Base-by-base conservation (phyloP, 352 stramenopile species). In the Aphanomyces cochlioides region DNA sequence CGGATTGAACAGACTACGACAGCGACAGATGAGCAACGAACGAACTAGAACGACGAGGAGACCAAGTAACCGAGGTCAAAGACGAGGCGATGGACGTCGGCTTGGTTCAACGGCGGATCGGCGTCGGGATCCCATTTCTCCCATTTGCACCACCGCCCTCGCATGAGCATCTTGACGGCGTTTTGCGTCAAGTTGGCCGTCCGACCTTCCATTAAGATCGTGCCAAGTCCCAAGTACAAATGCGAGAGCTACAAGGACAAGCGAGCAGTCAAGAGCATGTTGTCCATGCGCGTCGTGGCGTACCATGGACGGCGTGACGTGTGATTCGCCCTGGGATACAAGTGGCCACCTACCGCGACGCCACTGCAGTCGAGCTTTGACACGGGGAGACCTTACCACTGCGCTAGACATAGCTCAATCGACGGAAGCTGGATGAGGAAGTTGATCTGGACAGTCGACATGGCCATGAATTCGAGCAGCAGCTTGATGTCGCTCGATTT, bases 371-470 rank as follows among this genome's bases (percentile, higher is more conserved):
- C 15, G 15, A 15, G 15, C 13, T 13, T 28, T 66, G 36, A 72
- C 10, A 15, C 57, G n/a, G 61, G 4, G 67, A 67, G 34, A 19
- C 50, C 78, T 45, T 64, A 90, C 85, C 85, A 95, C 56, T 81
- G 81, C 5, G 85, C 79, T 1, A 93, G 73, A 56, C 83, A 91
- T 58, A 85, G 86, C 41, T 95, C 84, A 48, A 95, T 93, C 34
- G 85, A 93, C 53, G 87, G 87, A 10, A 95, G 68, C 59, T 90
- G 83, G 56, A 89, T 81, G 82, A 92, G 90, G 45, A 92, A 93
- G 59, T 90, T 86, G 54, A 92, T 90, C 65, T 95, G 85, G 40
- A 92, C 58, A 19, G 79, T 76, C 2, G 84, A 90, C 64, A 92
- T 85, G 47, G 90, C 82, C 39, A 93, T 72, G 60, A 90, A 93